Evolutionary conservation across 306 rosid species (phyloP), one percentile per base, ranked within the genome.

Genomic region (Castanea sativa): DNA sequence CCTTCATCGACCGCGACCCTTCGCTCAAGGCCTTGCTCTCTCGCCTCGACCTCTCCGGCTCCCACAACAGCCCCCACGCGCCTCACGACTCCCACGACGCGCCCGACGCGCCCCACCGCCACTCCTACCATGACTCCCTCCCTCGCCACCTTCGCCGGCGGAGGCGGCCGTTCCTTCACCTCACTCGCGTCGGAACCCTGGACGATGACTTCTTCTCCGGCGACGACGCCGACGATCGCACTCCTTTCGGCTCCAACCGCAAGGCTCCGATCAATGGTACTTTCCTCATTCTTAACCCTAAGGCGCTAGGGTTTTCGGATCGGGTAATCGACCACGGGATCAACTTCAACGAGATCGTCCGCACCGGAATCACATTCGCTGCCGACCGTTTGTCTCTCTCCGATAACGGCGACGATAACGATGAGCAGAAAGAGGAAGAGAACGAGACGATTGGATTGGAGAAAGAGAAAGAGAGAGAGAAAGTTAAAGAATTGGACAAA

Each of bases 131-230:
- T 45, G 85, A 87, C 6, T 51, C 88, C 2, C 71, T 92, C 0
- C 53, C 86, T 0, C 11, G 35, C 61, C 89, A 87, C 55, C 87
- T 79, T 23, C 77, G 81, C 16, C 90, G 86, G 10, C 93, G 92
- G 2, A 78, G 83, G 15, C 79, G 88, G 11, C 97, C 97, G 3
- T 91, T 93, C 9, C 93, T 96, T 1, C 98, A 93, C 69, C 98
- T 93, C 70, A 89, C 98, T 71, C 91, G 97, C 1, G 96, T 93
- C 63, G 94, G 96, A 74, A 91, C 98, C 88, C 90, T 96, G 45
- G 98, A 91, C 18, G 99, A 90, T 3, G 97, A 93, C 71, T 90
- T 93, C 73, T 95, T 95, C 88, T 90, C 98, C 69, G 96, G 93
- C 2, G 99, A 90, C 53, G 99, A 92, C 53, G 93, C 87, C 69